Base-by-base conservation (phyloP, 2,329 filamentous ascomycete genomes). In the Pseudocercospora fijiensis region DNA sequence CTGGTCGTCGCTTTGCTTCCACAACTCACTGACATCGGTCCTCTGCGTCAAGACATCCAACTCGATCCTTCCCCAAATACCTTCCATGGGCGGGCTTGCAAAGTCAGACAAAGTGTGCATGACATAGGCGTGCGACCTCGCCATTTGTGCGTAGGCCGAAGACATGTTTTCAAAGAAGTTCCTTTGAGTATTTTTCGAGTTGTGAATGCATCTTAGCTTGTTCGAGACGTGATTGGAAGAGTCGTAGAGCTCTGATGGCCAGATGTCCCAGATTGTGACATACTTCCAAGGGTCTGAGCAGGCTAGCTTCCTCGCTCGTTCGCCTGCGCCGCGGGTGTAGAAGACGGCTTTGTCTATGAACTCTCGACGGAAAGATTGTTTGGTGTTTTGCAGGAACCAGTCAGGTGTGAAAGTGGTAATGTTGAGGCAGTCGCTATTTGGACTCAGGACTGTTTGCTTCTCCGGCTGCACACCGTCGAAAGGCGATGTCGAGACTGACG, bases 211-310 rank as follows among this genome's bases (percentile, higher is more conserved):
- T 57, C 55, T 37, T 2, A 57, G 18, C 20, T 9, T 43, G 16
- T 57, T 57, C 16, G 55, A 41, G 27, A 18, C 30, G 30, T 10
- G 1, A 4, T 24, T 30, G 20, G 55, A 10, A n/a, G 20, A 20
- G 18, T 57, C 18, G 55, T 57, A 57, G 13, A 57, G 28, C 11
- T 28, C n/a, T 37, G 33, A n/a, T 28, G 55, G 55, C 55, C 55
- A 57, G n/a, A 57, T 57, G n/a, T 57, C 30, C 55, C 55, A 57
- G 30, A 57, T 57, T 2, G 55, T 57, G 18, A 57, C 55, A 24
- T 57, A 57, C 13, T 37, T 57, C n/a, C 22, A 4, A 13, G 30
- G 55, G 0, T 57, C 30, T 7, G 30, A 22, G 37, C 55, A 57
- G 27, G 55, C 55, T 16, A 57, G 4, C 10, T 22, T 26, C 6